These are phyloP conservation scores for Solanum chiquidenum DNA, from an alignment of 257 asterid genomes.

Conservation along the genomic window DNA sequence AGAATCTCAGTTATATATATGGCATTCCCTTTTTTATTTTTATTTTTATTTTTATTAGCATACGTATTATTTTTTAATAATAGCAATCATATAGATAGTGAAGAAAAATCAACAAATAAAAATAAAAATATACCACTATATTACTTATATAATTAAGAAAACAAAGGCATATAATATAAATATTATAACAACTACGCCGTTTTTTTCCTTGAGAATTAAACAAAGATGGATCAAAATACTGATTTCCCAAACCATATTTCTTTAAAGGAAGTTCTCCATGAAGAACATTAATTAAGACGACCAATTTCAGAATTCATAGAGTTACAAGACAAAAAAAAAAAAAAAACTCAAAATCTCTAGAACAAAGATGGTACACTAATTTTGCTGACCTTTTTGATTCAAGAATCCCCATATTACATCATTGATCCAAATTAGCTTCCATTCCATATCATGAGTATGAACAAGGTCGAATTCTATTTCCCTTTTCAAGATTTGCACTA, in stretches of 20 bases:
- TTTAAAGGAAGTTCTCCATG: background rate
- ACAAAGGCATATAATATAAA: background rate
- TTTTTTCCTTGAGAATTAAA: background rate
- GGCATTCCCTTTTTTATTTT: background rate
- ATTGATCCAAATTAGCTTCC: conserved; percentile 3
- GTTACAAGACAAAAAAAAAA: background rate
- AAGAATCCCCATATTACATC: conserved; percentile 2
- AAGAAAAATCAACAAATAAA: background rate
- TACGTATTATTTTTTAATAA: background rate
- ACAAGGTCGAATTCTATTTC: background rate
- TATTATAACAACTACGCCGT: background rate
- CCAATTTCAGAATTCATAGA: conserved; percentile 1
- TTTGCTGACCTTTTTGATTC: conserved; percentile 15
- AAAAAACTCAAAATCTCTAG: background rate
- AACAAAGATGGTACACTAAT: background rate
- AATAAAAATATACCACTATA: background rate
- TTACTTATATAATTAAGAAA: background rate
- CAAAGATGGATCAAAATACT: background rate
- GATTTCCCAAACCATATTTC: conserved; percentile 17
- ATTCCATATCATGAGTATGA: background rate
- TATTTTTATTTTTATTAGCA: background rate
- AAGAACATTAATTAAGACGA: background rate
- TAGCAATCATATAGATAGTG: background rate
- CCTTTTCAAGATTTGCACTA: background rate
- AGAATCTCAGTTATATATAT: background rate